Evolutionary conservation across 345 rosid species (phyloP).

Genomic region (Citrus mangshanensis): DNA sequence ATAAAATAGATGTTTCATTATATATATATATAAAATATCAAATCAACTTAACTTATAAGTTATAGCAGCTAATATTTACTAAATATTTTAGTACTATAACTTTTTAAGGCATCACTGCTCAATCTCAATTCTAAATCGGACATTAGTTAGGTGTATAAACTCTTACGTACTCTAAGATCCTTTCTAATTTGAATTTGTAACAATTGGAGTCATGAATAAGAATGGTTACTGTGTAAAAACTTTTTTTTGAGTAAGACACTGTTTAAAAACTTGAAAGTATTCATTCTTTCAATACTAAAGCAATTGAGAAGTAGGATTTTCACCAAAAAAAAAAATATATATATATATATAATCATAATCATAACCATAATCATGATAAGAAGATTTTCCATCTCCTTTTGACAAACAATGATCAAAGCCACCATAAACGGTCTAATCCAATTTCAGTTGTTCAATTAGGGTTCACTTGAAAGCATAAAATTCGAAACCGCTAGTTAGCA

Average conservation of each 20-base stretch:
- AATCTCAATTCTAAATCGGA: accelerated
- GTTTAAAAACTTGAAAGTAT: neutral
- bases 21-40: too few relatives aligned
- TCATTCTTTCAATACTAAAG: neutral
- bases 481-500: too few relatives aligned
- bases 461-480: too few relatives aligned
- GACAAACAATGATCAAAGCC: neutral
- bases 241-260: too few relatives aligned
- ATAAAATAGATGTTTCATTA: too few relatives aligned
- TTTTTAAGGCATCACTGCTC: accelerated
- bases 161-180: too few relatives aligned
- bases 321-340: neutral
- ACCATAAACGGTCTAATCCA: neutral
- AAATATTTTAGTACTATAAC: accelerated
- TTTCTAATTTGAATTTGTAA: too few relatives aligned
- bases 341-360: too few relatives aligned
- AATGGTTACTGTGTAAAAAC: neutral
- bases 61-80: accelerated
- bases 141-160: accelerated
- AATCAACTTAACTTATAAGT: too few relatives aligned
- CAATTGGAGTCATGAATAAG: neutral
- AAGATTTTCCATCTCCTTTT: neutral
- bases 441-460: too few relatives aligned
- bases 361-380: too few relatives aligned
- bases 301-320: neutral